Base-by-base conservation (phyloP, 139 green algal genomes). In the Chlorella vulgaris region DNA sequence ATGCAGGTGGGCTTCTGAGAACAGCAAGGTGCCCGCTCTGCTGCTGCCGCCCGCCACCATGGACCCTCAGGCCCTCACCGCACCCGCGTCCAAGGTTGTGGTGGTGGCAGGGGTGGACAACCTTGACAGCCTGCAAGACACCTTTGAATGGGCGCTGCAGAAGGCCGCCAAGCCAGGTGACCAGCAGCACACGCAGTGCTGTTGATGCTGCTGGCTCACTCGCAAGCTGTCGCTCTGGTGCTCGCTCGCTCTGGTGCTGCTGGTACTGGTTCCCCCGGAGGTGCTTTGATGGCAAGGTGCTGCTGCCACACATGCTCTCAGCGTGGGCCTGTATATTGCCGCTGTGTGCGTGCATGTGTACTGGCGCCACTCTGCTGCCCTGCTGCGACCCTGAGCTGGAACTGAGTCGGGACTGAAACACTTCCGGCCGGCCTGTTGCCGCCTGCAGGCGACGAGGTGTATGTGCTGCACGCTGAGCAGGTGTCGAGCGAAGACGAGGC, bases 21-120 rank as follows among this genome's bases (percentile, higher is more conserved):
- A 87, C 36, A 85, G 78, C 43, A 38, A 42, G 39, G 74, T 88
- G 60, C 84, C 84, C 10, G 78, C 66, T 1, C 65, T 88, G 50
- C 80, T 88, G 42, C 51, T 88, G 53, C 84, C 84, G 29, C 80
- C 80, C 35, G 39, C 39, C 36, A 61, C 76, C 0, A 35, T 84
- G 76, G 70, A 50, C 58, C 74, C 74, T 0, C 29, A 51, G 67
- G 43, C 39, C 42, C 50, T 35, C 2, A 22, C 65, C 38, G 10
- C 7, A 28, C 66, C 70, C 1, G 28, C 69, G 1, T 69, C 78
- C 2, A 75, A 51, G 3, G 51, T 31, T 3, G 13, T 88, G 13
- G 29, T 85, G 29, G 80, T 85, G 38, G 80, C 80, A 1, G 84
- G 63, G 5, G 33, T 51, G 8, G 74, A 83, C 63, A 70, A 83